Base-by-base conservation (phyloP, 2,329 filamentous ascomycete genomes). In the Penicillium sp. region DNA sequence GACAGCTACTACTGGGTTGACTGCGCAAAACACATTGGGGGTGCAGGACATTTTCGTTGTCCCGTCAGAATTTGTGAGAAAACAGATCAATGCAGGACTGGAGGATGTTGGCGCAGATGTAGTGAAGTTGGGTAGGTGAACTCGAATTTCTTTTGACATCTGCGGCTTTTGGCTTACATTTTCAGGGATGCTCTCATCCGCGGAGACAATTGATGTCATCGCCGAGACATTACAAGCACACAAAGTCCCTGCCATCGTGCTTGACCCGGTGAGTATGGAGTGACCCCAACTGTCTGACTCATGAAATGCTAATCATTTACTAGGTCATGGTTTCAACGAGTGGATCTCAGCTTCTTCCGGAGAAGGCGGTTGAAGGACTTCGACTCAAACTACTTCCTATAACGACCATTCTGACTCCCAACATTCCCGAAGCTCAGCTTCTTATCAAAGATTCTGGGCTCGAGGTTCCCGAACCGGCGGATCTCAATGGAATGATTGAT, bases 1-100 rank as follows among this genome's bases (percentile, higher is more conserved):
- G 88, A 97, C 94, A 53, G 92, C 93, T 22, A 97, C 94, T 10
- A 96, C 94, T 14, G 94, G 94, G 20, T 81, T 99, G 71, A 99
- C 95, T n/a, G 93, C 92, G 15, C 95, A 98, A 73, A 96, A 98
- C 76, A 99, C 95, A 0, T 83, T 85, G 55, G 92, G 92, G 4
- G 92, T 98, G 14, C 82, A 87, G 62, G 91, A 84, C 64, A 91
- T 98, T 54, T 91, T 96, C 71, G 80, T 89, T 57, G 86, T 90
- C 7, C 94, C 94, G 0, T 81, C 90, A 0, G 82, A 83, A 4
- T 97, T 98, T 75, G 86, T 97, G 25, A 82, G 82, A 65, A 90
- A 91, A 80, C 91, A 96, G 77, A 92, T 98, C 60, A 88, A 94
- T 77, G 89, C 90, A 25, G 91, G 90, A 37, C 82, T 96, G 51